Conservation (phyloP, 2,329 filamentous ascomycete genomes). For the Colletotrichum shisoi region DNA sequence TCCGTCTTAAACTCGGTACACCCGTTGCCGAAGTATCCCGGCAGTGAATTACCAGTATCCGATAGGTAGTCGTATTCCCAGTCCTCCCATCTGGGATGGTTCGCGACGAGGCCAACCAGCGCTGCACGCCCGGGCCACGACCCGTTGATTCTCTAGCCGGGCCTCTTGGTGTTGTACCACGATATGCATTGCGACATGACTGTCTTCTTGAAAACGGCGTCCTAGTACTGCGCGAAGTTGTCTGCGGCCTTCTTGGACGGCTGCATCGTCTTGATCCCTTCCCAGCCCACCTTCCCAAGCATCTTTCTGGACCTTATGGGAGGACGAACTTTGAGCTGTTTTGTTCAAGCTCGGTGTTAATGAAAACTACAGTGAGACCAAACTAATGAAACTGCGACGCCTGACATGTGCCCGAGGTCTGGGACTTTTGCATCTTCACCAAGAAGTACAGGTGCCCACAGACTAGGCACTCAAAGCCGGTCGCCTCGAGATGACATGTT, state of each 20-base stretch:
- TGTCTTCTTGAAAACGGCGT: constrained; percentile 63
- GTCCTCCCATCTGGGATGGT: constrained; percentile 64
- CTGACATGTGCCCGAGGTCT: too few relatives aligned
- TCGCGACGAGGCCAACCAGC: constrained; percentile 66
- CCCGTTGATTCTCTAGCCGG: constrained; percentile 70
- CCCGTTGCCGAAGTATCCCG: constrained; percentile 70
- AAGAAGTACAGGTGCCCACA: too few relatives aligned
- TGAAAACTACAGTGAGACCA: too few relatives aligned
- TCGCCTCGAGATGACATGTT: too few relatives aligned
- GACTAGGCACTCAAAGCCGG: too few relatives aligned
- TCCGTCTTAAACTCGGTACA: constrained; percentile 64
- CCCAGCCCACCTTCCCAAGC: constrained; percentile 69
- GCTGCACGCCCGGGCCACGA: constrained; percentile 74
- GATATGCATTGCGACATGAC: constrained; percentile 70
- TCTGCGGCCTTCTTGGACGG: constrained; percentile 67
- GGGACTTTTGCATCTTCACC: too few relatives aligned
- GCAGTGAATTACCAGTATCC: constrained; percentile 59
- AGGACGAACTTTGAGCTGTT: too few relatives aligned
- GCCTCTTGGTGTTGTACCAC: constrained; percentile 74
- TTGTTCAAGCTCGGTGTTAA: too few relatives aligned
- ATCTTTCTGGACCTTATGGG: too few relatives aligned
- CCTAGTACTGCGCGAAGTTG: constrained; percentile 68
- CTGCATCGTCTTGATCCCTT: constrained; percentile 69
- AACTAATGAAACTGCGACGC: too few relatives aligned
- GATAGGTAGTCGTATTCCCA: constrained; percentile 59